Evolutionary conservation across 176 grass and related monocot genomes (phyloP).

Genomic region (Aegilops tauschii): DNA sequence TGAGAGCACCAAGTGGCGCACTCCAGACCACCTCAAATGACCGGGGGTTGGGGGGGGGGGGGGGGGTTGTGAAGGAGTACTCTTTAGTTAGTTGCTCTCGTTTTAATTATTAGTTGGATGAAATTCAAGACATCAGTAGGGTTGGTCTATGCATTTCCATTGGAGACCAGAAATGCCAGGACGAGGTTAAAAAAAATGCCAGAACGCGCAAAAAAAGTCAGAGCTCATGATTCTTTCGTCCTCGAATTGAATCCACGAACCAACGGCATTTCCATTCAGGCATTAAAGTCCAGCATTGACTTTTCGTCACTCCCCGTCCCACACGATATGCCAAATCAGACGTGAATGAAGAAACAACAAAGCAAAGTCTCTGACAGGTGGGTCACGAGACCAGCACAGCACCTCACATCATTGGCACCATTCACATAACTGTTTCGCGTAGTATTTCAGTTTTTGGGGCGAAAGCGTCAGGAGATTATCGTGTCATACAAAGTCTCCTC

Average conservation of each 20-base stretch:
- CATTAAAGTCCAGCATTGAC: background rate
- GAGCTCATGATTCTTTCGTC: background rate
- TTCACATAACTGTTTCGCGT: background rate
- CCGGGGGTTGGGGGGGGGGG: too few relatives aligned
- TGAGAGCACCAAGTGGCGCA: too few relatives aligned
- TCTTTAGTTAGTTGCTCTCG: too few relatives aligned
- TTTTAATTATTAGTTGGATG: background rate
- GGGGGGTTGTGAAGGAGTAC: too few relatives aligned
- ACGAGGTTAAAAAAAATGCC: too few relatives aligned
- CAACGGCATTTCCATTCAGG: background rate
- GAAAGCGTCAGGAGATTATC: background rate
- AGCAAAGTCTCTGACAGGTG: background rate
- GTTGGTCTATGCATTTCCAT: background rate
- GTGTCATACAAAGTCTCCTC: background rate
- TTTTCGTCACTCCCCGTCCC: background rate
- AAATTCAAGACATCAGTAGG: background rate
- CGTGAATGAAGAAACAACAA: background rate
- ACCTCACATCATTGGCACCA: background rate
- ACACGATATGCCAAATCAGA: background rate
- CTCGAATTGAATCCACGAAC: background rate
- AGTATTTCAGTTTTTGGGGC: background rate
- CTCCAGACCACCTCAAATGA: too few relatives aligned
- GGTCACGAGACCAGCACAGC: background rate
- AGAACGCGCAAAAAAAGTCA: constrained; percentile 1
- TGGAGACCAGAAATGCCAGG: background rate